Evolutionary conservation across 2,329 filamentous ascomycete species (phyloP).

Genomic region (Phaeosphaeriaceae sp.): DNA sequence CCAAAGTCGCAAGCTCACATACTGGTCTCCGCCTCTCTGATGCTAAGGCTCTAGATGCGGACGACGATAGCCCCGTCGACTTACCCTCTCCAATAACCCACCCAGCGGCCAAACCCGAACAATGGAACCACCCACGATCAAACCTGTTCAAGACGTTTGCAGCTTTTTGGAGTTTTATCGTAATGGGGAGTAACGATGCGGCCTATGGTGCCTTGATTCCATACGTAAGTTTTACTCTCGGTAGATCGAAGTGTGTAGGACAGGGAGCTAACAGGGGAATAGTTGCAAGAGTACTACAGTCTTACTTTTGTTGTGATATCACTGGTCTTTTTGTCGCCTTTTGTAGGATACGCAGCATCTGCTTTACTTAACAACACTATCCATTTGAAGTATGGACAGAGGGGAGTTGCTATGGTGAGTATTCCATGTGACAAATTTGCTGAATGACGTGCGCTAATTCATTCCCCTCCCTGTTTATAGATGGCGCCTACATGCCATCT

Average conservation of each 20-base stretch:
- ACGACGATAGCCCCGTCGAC: constrained; percentile 41
- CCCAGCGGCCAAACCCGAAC: constrained; percentile 54
- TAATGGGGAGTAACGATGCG: constrained; percentile 74
- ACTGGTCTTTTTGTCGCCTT: constrained; percentile 70
- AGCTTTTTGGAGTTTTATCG: constrained; percentile 66
- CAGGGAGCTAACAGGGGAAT: not conserved
- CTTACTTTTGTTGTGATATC: constrained; percentile 69
- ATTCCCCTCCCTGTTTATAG: not conserved
- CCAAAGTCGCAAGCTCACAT: constrained; percentile 20
- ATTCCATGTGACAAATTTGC: not conserved
- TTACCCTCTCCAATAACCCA: constrained; percentile 55
- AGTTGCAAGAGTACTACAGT: constrained; percentile 68
- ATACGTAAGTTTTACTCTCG: constrained; percentile 46
- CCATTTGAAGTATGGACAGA: constrained; percentile 70
- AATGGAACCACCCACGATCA: constrained; percentile 67
- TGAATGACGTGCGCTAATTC: not conserved
- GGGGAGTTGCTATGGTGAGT: constrained; percentile 67
- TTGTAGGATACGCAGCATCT: constrained; percentile 68
- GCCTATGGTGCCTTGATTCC: constrained; percentile 64
- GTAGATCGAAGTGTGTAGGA: not conserved
- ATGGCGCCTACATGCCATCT: constrained; percentile 69
- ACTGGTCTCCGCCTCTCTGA: constrained; percentile 24
- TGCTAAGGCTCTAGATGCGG: constrained; percentile 10
- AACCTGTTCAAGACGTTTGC: constrained; percentile 66
- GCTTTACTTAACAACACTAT: constrained; percentile 69